A percentile compares a stretch with the other conserved stretches of the same genome.
Conservation (phyloP, 768 basidiomycete species). For the Roridomyces roridus region DNA sequence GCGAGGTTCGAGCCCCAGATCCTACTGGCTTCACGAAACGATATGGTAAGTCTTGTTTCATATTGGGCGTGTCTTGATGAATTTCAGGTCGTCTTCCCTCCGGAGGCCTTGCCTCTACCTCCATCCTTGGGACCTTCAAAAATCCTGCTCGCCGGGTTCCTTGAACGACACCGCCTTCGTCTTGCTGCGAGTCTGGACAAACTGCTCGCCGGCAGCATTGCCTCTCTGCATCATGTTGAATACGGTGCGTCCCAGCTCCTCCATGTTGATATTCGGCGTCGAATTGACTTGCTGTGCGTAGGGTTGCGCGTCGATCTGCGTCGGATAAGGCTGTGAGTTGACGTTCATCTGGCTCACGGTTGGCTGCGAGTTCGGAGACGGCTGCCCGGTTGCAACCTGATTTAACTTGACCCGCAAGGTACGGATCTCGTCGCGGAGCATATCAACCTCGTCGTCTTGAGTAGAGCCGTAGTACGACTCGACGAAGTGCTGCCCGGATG, state of each 20-base stretch:
- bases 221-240: neutral
- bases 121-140: slow-evolving; percentile 8
- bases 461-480: neutral
- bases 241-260: slow-evolving; percentile 4
- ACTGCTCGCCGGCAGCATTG: neutral
- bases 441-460: slow-evolving; percentile 7
- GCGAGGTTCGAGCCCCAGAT: slow-evolving; percentile 14
- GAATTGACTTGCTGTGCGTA: neutral
- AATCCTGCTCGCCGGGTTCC: slow-evolving; percentile 7
- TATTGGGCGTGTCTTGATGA: neutral
- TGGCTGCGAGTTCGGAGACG: neutral
- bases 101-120: slow-evolving; percentile 10
- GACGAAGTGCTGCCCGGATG: neutral
- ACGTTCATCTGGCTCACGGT: neutral
- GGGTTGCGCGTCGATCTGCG: neutral
- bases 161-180: neutral
- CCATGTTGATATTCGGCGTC: neutral
- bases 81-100: slow-evolving; percentile 7
- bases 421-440: slow-evolving; percentile 2
- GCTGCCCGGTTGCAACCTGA: neutral
- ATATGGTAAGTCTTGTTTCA: neutral
- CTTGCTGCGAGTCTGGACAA: neutral
- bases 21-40: neutral
- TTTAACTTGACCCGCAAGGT: slow-evolving; percentile 9
- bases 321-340: neutral